Conservation (phyloP, 177 flowering plant species). For the Tripterygium wilfordii region DNA sequence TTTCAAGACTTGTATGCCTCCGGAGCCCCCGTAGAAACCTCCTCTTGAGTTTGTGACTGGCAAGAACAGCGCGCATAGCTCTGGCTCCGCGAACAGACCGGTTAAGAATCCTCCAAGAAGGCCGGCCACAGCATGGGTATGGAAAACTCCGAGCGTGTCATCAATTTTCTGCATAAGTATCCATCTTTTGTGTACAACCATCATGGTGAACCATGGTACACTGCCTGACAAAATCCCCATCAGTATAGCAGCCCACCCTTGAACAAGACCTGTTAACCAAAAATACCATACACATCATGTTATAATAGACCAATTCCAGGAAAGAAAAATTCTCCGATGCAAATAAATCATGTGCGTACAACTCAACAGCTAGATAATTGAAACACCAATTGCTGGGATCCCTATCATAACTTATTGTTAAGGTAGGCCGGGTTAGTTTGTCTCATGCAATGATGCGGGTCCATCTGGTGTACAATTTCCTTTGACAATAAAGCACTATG, state of each 20-base stretch:
- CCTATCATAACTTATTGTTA: no score
- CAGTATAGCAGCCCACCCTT: slow-evolving; percentile 32
- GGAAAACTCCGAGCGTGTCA: slow-evolving; percentile 31
- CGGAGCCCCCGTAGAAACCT: slow-evolving; percentile 32
- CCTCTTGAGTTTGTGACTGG: slow-evolving; percentile 31
- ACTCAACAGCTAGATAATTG: no score
- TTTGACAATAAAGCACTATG: no score
- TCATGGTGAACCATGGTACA: slow-evolving; percentile 34
- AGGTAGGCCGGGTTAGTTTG: no score
- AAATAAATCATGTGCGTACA: no score
- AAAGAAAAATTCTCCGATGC: no score
- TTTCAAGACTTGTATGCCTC: slow-evolving; percentile 33
- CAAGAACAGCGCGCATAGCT: slow-evolving; percentile 18
- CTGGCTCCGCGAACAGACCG: slow-evolving; percentile 32
- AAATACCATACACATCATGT: background rate
- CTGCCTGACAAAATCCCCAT: slow-evolving; percentile 32
- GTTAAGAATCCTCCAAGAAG: slow-evolving; percentile 25
- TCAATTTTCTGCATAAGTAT: slow-evolving; percentile 20
- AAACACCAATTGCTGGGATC: no score
- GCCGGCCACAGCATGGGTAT: slow-evolving; percentile 35
- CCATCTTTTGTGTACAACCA: slow-evolving; percentile 29
- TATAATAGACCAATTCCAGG: no score
- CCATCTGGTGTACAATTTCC: no score
- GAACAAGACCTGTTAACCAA: slow-evolving; percentile 19
- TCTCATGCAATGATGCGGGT: no score